phyloP scores from a whole-genome alignment of 495 filamentous ascomycete species.

The Daldinia decipiens region DNA sequence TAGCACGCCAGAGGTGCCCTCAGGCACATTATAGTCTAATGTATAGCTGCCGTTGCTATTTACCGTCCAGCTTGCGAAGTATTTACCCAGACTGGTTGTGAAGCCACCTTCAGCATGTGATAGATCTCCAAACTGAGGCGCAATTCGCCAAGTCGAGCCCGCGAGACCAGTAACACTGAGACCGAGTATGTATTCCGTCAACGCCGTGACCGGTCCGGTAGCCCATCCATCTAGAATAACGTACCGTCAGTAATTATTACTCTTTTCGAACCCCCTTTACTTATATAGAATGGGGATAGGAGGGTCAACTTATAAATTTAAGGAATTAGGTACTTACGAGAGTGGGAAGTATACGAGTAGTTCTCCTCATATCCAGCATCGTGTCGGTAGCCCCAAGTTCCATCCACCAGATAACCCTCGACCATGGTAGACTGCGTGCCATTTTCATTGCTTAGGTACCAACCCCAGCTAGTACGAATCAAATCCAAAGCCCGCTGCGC shows the following conservation, averaged over 20 bases:
- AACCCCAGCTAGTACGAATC: conserved; percentile 69
- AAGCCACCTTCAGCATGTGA: conserved; percentile 66
- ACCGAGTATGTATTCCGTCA: conserved; percentile 68
- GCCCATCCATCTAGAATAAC: conserved; percentile 62
- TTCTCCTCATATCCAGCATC: conserved; percentile 61
- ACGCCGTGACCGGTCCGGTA: conserved; percentile 65
- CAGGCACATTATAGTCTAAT: conserved; percentile 27
- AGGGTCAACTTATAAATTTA: background rate
- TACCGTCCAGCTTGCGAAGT: conserved; percentile 24
- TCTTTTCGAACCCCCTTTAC: background rate
- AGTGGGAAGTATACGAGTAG: conserved; percentile 65
- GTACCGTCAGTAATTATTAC: conserved; percentile 9
- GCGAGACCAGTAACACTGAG: conserved; percentile 61
- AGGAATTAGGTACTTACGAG: conserved; percentile 51
- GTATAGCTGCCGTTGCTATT: conserved; percentile 19
- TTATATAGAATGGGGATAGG: background rate
- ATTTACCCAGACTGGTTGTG: conserved; percentile 64
- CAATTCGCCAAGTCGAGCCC: conserved; percentile 65
- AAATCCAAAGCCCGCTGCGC: conserved; percentile 66
- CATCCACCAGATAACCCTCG: conserved; percentile 69
- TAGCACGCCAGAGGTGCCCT: conserved; percentile 28
- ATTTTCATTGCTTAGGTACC: conserved; percentile 69
- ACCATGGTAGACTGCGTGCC: conserved; percentile 72
- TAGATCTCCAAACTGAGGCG: conserved; percentile 68
- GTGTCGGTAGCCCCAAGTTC: conserved; percentile 67